These are phyloP conservation scores for Coelastrella sp. DNA, from an alignment of 139 green algal genomes.

Conservation along the genomic window DNA sequence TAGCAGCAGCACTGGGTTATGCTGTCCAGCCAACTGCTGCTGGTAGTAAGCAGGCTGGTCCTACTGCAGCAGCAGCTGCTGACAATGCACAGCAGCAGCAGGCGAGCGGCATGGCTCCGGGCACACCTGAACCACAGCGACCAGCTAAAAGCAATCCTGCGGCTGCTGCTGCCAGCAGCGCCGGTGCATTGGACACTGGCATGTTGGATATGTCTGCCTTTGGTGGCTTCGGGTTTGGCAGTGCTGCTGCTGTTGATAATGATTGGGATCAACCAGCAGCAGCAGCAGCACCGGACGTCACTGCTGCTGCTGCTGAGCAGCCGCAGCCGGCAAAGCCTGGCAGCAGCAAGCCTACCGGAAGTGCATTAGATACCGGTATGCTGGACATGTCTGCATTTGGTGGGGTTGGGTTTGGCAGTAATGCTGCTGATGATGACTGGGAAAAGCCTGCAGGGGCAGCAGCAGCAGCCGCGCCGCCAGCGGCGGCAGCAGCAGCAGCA, in stretches of 20 bases:
- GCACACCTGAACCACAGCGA: background rate
- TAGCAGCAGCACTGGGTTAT: slow-evolving; percentile 12
- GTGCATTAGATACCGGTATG: slow-evolving; percentile 53
- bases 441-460: slow-evolving; percentile 3
- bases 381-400: slow-evolving; percentile 58
- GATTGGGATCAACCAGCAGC: background rate
- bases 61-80: background rate
- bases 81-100: background rate
- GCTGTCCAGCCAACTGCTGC: background rate
- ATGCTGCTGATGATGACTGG: slow-evolving; percentile 18
- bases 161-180: background rate
- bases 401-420: slow-evolving; percentile 30
- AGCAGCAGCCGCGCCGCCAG: slow-evolving; percentile 5
- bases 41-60: background rate
- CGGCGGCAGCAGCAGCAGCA: background rate
- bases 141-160: background rate
- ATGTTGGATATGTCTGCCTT: slow-evolving; percentile 61
- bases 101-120: background rate
- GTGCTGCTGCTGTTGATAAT: background rate
- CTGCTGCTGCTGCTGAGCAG: background rate
- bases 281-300: background rate
- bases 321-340: background rate
- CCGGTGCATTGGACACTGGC: slow-evolving; percentile 39
- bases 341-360: background rate
- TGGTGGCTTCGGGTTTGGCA: slow-evolving; percentile 40